A percentile compares a stretch with the other conserved stretches of the same genome.
Evolutionary conservation across 106 monocot species (phyloP).

Genomic region (Dioscorea alata): DNA sequence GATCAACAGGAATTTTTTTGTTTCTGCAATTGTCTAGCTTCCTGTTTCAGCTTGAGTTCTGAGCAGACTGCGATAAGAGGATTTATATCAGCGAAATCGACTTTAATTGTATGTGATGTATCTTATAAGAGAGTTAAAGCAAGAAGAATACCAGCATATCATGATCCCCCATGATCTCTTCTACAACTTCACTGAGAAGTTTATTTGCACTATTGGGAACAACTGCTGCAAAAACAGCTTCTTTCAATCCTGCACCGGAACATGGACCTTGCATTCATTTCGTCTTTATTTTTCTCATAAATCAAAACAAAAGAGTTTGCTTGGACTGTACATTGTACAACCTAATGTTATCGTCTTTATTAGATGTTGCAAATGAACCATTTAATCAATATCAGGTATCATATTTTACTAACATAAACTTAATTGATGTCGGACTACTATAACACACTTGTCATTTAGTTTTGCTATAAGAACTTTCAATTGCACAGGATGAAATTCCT

Average conservation of each 20-base stretch:
- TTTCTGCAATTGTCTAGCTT: background rate
- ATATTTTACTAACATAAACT: no score
- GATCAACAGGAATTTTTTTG: no score
- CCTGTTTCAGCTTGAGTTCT: background rate
- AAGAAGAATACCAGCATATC: slow-evolving; percentile 70
- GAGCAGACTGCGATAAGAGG: background rate
- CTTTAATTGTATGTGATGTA: background rate
- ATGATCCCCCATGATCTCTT: slow-evolving; percentile 94
- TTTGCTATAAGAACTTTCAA: no score
- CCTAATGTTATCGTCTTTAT: no score
- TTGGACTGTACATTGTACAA: no score
- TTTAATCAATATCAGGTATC: no score
- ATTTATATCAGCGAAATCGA: background rate
- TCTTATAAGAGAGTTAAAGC: background rate
- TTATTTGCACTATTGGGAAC: slow-evolving; percentile 94
- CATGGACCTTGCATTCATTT: background rate
- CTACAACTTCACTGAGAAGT: slow-evolving; percentile 65
- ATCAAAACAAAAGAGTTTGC: no score
- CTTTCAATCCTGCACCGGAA: slow-evolving; percentile 53
- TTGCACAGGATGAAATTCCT: no score
- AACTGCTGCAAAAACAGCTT: slow-evolving; percentile 81
- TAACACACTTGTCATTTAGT: no score
- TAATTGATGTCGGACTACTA: no score
- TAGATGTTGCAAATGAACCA: no score
- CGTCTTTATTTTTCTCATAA: no score